A percentile compares a stretch with the other conserved stretches of the same genome.
These are phyloP conservation scores for Vigna hirtella DNA, from an alignment of 306 rosid species.

Conservation along the genomic window DNA sequence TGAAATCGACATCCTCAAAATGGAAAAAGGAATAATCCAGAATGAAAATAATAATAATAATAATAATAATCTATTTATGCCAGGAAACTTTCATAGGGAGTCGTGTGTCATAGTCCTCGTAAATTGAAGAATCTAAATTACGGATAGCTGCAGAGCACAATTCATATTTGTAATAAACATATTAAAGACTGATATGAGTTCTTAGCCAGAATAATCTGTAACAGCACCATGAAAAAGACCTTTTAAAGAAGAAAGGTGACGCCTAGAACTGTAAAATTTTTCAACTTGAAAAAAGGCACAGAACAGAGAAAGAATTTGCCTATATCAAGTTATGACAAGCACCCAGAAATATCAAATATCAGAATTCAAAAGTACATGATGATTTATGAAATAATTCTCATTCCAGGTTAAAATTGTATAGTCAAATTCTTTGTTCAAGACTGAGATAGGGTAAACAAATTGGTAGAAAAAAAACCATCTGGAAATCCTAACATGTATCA, in stretches of 20 bases:
- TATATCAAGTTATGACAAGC: background rate
- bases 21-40: background rate
- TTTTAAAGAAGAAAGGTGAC: background rate
- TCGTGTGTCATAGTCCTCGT: background rate
- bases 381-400: background rate
- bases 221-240: slow-evolving; percentile 16
- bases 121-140: background rate
- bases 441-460: slow-evolving; percentile 4
- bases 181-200: background rate
- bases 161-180: background rate
- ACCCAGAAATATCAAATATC: slow-evolving; percentile 1
- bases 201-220: background rate
- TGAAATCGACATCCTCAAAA: slow-evolving; percentile 34
- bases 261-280: background rate
- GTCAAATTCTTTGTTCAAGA: slow-evolving; percentile 1
- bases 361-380: background rate
- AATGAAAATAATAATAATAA: background rate
- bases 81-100: background rate
- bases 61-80: slow-evolving; percentile 2
- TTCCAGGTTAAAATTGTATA: slow-evolving; percentile 15
- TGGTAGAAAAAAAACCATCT: background rate
- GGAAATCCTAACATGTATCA: background rate
- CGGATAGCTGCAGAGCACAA: background rate
- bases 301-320: background rate
- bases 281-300: background rate